Evolutionary conservation across 306 rosid species (phyloP), one percentile per base, ranked within the genome.

Genomic region (Vigna radiata): DNA sequence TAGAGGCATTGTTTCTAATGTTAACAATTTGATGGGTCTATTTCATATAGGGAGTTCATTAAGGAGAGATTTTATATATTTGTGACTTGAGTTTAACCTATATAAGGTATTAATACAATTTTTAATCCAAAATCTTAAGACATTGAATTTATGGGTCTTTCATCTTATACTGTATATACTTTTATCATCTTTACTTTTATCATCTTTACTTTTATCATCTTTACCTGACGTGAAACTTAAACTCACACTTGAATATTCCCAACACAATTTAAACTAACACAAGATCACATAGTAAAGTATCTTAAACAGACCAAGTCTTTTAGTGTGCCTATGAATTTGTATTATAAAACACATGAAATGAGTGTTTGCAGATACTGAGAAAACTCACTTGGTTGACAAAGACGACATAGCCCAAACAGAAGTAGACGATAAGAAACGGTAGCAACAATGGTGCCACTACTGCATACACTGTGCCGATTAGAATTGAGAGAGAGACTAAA

Each of bases 401-500:
- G 43, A 95, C 92, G 76, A 87, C 86, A 77, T 92, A 95, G 85
- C 98, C 98, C 25, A 95, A 82, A 73, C 89, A 89, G 89, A 95
- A 95, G 93, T 92, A 90, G 49, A 93, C 89, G 21, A 92, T 78
- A 47, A 95, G 93, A 82, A 95, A 87, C 25, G 97, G 97, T 37
- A 89, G 97, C 86, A 95, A 70, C 75, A 92, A 67, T 0, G 97
- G 97, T 39, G 96, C 86, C 60, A 95, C 95, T 59, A 92, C 90
- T 31, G 97, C 92, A 56, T 95, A 95, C 69, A 95, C 97, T 65
- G 83, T 80, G 59, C 98, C 98, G 33, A 95, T 89, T 55, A 92
- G 89, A 63, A 90, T 56, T 7, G 96, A 95, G 73, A 95, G 84
- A 43, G 88, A 89, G 66, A 90, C 88, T 53, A 82, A 71, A 39